Percentiles rank a stretch among this genome's conserved stretches.
Evolutionary conservation across 1,139 yeast genomes (phyloP).

Genomic region (Suhomyces wounanorum): DNA sequence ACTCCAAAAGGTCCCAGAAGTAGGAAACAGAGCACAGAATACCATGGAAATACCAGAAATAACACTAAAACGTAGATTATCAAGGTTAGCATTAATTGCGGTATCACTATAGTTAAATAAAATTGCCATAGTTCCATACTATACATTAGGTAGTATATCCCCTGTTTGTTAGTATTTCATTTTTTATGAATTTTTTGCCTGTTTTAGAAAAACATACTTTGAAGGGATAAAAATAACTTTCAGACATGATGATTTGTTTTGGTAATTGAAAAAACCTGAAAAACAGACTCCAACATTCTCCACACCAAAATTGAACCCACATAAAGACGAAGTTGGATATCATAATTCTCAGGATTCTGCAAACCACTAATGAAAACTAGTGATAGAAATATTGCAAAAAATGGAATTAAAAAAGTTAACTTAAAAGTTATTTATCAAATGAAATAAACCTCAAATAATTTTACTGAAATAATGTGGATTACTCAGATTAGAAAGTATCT

Average conservation of each 20-base stretch:
- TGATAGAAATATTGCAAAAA: neutral
- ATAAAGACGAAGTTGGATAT: neutral
- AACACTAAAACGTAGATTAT: conserved; percentile 43
- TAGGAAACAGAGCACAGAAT: conserved; percentile 47
- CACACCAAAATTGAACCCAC: neutral
- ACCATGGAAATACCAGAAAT: conserved; percentile 48
- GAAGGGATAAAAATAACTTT: conserved; percentile 31
- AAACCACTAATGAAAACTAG: neutral
- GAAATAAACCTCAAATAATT: too few relatives aligned
- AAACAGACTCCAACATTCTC: neutral
- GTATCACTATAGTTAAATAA: conserved; percentile 48
- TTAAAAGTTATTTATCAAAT: too few relatives aligned
- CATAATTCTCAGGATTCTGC: neutral
- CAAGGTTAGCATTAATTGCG: conserved; percentile 44
- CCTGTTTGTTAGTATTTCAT: conserved; percentile 28
- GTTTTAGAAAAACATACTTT: conserved; percentile 23
- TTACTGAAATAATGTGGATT: too few relatives aligned
- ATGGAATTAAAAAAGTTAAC: too few relatives aligned
- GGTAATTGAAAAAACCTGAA: conserved; percentile 15
- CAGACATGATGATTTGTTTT: conserved; percentile 20
- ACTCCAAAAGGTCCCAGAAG: conserved; percentile 58
- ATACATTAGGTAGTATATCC: conserved; percentile 44
- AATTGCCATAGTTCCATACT: conserved; percentile 57
- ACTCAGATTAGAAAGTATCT: too few relatives aligned
- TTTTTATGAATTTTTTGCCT: neutral